These are phyloP conservation scores for Imleria badia DNA, from an alignment of 768 basidiomycete genomes.

Conservation along the genomic window DNA sequence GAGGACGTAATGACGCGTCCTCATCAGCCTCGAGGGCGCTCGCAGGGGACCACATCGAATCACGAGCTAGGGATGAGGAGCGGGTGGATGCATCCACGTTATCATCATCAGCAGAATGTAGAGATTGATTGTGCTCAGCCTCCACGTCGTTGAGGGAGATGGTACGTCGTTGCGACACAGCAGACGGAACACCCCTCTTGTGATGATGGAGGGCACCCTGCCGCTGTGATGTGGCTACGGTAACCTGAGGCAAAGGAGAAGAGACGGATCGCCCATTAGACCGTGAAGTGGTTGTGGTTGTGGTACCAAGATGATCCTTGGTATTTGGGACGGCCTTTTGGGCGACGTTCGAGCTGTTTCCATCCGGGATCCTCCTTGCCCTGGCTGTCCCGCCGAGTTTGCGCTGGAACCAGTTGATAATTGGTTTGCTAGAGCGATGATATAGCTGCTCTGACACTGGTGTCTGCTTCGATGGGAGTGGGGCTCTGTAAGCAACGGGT, in stretches of 20 bases:
- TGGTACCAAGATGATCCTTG: conserved; percentile 16
- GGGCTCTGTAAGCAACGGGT: conserved; percentile 18
- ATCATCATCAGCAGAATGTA: conserved; percentile 37
- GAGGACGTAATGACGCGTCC: conserved; percentile 86
- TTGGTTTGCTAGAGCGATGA: conserved; percentile 76
- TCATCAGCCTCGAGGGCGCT: conserved; percentile 86
- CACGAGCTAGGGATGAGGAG: conserved; percentile 61
- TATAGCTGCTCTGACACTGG: conserved; percentile 35
- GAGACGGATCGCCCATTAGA: conserved; percentile 30
- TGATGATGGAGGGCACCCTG: conserved; percentile 19
- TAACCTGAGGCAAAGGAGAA: conserved; percentile 27
- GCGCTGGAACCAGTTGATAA: conserved; percentile 88
- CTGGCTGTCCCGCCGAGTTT: conserved; percentile 74
- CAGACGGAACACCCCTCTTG: conserved; percentile 20
- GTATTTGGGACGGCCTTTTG: conserved; percentile 12
- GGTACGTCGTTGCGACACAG: conserved; percentile 48
- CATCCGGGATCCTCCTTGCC: conserved; percentile 48
- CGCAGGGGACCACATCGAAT: conserved; percentile 78
- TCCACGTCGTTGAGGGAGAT: conserved; percentile 66
- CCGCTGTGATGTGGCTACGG: conserved; percentile 24
- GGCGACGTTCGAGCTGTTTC: conserved; percentile 12
- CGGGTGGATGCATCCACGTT: conserved; percentile 49
- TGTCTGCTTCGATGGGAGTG: conserved; percentile 23
- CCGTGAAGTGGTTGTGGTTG: conserved; percentile 15
- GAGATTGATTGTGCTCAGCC: conserved; percentile 39